Evolutionary conservation across 2,329 filamentous ascomycete species (phyloP).

Genomic region (Ceratocystiopsis minuta): DNA sequence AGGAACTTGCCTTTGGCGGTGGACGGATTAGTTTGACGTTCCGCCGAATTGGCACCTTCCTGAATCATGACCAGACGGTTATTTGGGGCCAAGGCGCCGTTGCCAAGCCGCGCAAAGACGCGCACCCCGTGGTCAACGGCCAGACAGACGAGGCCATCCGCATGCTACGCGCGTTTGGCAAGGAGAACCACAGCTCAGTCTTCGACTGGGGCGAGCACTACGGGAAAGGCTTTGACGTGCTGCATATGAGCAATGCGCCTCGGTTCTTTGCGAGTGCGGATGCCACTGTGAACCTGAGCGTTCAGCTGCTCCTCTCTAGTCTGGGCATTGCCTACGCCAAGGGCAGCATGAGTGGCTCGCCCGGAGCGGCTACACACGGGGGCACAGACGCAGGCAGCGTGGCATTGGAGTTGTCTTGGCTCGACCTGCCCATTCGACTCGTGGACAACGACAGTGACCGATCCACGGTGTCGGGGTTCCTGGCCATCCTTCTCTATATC

Average conservation of each 20-base stretch:
- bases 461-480: conserved; percentile 29
- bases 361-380: neutral
- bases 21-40: conserved; percentile 87
- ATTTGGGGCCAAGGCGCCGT: conserved; percentile 92
- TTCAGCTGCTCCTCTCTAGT: conserved; percentile 32
- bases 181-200: conserved; percentile 57
- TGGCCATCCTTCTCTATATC: conserved; percentile 41
- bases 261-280: conserved; percentile 33
- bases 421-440: conserved; percentile 24
- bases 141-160: conserved; percentile 44
- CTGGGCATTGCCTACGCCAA: conserved; percentile 27
- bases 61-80: conserved; percentile 39
- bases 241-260: conserved; percentile 41
- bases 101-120: conserved; percentile 42
- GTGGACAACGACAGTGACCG: conserved; percentile 33
- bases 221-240: conserved; percentile 66
- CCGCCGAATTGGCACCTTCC: conserved; percentile 70
- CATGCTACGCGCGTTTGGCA: conserved; percentile 65
- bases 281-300: conserved; percentile 26
- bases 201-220: conserved; percentile 66
- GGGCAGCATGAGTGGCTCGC: conserved; percentile 21
- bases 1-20: conserved; percentile 55
- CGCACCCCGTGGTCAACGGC: conserved; percentile 50
- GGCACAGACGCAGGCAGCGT: no score
- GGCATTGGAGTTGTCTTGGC: conserved; percentile 1